Evolutionary conservation across 441 rosid genomes (phyloP).

Genomic region (Manihot esculenta): DNA sequence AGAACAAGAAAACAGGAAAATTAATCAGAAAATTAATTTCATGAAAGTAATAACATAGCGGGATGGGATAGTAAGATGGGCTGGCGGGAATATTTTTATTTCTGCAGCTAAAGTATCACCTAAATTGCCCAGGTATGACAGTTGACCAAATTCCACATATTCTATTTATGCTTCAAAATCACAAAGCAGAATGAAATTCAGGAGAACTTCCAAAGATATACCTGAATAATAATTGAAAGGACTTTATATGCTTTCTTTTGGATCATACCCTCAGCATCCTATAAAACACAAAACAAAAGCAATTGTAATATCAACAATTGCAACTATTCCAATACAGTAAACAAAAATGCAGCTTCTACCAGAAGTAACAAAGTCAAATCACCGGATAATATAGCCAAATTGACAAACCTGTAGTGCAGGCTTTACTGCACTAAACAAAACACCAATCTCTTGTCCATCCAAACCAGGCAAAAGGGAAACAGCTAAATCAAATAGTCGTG

Average conservation of each 20-base stretch:
- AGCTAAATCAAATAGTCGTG: slow-evolving; percentile 73
- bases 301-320: background rate
- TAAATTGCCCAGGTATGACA: background rate
- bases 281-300: slow-evolving; percentile 30
- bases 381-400: slow-evolving; percentile 7
- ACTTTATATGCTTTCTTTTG: slow-evolving; percentile 96
- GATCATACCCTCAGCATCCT: slow-evolving; percentile 69
- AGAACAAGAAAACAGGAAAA: slow-evolving; percentile 15
- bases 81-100: background rate
- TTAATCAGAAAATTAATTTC: background rate
- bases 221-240: slow-evolving; percentile 77
- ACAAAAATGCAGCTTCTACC: background rate
- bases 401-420: slow-evolving; percentile 76
- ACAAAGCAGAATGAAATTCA: background rate
- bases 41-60: background rate
- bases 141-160: background rate
- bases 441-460: slow-evolving; percentile 49
- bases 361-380: slow-evolving; percentile 6
- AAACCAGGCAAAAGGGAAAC: slow-evolving; percentile 80
- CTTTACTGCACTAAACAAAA: slow-evolving; percentile 56
- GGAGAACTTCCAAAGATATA: slow-evolving; percentile 25
- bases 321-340: background rate
- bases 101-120: background rate
- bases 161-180: background rate
- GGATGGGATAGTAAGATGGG: background rate